Conservation (phyloP, 768 basidiomycete genomes). For the Phlebiopsis gigantea region DNA sequence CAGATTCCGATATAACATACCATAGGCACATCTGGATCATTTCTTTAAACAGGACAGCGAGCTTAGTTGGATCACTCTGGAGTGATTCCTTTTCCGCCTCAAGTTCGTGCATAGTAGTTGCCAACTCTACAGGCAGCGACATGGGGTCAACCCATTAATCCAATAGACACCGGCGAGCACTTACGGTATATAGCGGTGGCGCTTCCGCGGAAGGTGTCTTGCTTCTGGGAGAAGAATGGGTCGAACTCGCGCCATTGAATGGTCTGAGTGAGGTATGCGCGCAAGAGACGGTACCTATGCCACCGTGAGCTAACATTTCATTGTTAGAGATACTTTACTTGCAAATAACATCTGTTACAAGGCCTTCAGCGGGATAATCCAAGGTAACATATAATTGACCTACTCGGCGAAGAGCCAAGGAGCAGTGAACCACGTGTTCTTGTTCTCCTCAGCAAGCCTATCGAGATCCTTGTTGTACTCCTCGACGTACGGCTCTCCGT, state of each 20-base stretch:
- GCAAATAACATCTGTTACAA: conserved; percentile 67
- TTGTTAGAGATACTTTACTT: conserved; percentile 18
- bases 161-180: conserved; percentile 21
- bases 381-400: conserved; percentile 23
- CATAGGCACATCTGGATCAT: conserved; percentile 91
- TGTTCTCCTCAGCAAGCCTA: conserved; percentile 37
- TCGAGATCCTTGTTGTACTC: conserved; percentile 76
- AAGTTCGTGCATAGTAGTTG: conserved; percentile 65
- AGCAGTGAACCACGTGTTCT: conserved; percentile 83
- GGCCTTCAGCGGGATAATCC: not conserved
- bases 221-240: conserved; percentile 78
- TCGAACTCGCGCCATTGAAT: conserved; percentile 72
- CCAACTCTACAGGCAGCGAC: conserved; percentile 48
- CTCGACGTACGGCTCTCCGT: conserved; percentile 64
- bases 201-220: conserved; percentile 76
- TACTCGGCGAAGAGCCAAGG: conserved; percentile 98
- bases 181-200: conserved; percentile 71
- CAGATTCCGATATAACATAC: conserved; percentile 32
- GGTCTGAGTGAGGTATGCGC: conserved; percentile 65
- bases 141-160: not conserved
- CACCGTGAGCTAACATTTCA: conserved; percentile 8
- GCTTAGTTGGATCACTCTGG: conserved; percentile 42
- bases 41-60: conserved; percentile 67
- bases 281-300: conserved; percentile 78
- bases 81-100: conserved; percentile 42